Base-by-base conservation (phyloP, 768 basidiomycete species). In the Amanita inopinata region DNA sequence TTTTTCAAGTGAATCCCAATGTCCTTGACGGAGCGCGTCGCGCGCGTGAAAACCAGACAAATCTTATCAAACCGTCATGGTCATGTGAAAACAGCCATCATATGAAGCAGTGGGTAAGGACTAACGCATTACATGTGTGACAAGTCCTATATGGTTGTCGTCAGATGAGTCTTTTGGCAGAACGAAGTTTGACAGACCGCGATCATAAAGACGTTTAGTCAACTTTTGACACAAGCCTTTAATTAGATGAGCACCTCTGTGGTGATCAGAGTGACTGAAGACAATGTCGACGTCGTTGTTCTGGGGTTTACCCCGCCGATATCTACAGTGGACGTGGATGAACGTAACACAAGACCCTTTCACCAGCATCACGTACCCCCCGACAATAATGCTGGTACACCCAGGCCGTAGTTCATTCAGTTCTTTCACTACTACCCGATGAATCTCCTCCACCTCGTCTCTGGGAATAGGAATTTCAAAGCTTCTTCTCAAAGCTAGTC, bases 231-330 rank as follows among this genome's bases (percentile, higher is more conserved):
- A 76, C 1, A 91, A 64, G 3, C 73, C 78, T 45, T 73, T 76
- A n/a, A 82, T 69, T 33, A 71, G 67, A 6, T 57, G 60, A 20
- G 54, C 64, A 6, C 70, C 73, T 3, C 54, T 57, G 32, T 58
- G 50, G 39, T 60, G 52, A 48, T 78, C 70, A 0, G 74, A 66
- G 53, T 92, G 86, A 25, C 80, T 84, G 55, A 94, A 83, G 1
- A 96, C 76, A 43, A 97, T 83, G 53, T 97, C 92, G 22, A 91
- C 79, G 55, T 96, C 92, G 52, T 83, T 87, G 53, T 83, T 87
- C 46, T 77, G 61, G 2, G 62, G 53, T 57, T 94, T 94, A 1
- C 92, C 92, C 43, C 92, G 66, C 20, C 93, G 77, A 61, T 92
- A 88, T 4, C 90, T 91, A 43, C 5, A 15, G 8, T 37, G 15